Percentiles rank a stretch among this genome's conserved stretches.
These are phyloP conservation scores for Flaveria floridana DNA, from an alignment of 140 eudicot genomes.

Conservation along the genomic window DNA sequence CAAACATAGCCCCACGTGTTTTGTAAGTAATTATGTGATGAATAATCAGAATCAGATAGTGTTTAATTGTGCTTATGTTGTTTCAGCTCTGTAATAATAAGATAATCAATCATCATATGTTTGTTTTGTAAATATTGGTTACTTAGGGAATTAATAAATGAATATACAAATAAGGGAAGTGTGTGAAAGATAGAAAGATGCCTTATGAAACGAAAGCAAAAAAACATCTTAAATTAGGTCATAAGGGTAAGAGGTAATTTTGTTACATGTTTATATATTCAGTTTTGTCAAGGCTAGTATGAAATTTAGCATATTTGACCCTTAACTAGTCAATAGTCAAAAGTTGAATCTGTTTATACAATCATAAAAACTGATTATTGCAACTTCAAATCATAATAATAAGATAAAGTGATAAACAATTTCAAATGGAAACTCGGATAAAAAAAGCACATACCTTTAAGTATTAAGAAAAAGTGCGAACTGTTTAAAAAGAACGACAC, in stretches of 20 bases:
- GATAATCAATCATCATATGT: neutral
- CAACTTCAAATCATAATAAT: slow-evolving; percentile 8
- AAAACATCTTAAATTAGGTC: too few relatives aligned
- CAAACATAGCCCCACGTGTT: neutral
- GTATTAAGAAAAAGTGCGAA: slow-evolving; percentile 19
- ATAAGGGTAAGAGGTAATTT: too few relatives aligned
- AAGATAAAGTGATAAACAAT: neutral
- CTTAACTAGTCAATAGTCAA: neutral
- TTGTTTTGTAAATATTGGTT: neutral
- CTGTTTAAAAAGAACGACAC: slow-evolving; percentile 5
- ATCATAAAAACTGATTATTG: neutral
- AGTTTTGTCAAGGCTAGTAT: neutral
- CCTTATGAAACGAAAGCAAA: too few relatives aligned
- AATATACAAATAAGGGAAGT: too few relatives aligned
- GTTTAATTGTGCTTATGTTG: neutral
- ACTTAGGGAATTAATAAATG: neutral
- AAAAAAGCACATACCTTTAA: slow-evolving; percentile 11
- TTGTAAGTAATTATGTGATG: neutral
- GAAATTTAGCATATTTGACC: neutral
- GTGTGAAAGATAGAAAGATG: too few relatives aligned
- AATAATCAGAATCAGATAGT: neutral
- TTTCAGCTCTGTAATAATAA: neutral
- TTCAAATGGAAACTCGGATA: neutral
- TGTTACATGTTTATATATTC: too few relatives aligned
- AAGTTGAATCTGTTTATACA: slow-evolving; percentile 12